phyloP scores from a whole-genome alignment of 192 early-diverging fungal species.

The Coemansia interrupta region DNA sequence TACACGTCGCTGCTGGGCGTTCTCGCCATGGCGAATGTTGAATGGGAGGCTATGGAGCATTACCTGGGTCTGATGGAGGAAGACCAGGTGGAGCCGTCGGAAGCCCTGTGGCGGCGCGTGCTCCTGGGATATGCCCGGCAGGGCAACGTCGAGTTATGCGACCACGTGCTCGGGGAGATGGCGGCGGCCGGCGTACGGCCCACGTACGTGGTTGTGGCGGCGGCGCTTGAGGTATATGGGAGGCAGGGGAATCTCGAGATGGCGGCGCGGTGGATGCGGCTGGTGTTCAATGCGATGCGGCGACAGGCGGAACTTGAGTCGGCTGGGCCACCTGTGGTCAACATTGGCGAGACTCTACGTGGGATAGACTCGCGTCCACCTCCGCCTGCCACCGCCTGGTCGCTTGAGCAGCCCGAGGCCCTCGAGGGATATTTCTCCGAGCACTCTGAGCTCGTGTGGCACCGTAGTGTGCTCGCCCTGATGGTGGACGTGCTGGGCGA shows the following conservation, averaged over 20 bases:
- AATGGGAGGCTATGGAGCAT: constrained; percentile 20
- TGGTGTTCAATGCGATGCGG: constrained; percentile 20
- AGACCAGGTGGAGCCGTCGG: constrained; percentile 23
- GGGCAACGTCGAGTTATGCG: constrained; percentile 29
- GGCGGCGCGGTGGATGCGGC: constrained; percentile 38
- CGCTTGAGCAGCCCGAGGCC: constrained; percentile 24
- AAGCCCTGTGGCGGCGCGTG: constrained; percentile 30
- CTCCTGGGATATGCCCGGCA: constrained; percentile 32
- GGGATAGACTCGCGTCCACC: constrained; percentile 1
- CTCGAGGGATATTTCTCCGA: constrained; percentile 29
- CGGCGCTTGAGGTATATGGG: constrained; percentile 37
- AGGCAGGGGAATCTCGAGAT: constrained; percentile 28
- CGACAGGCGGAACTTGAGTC: constrained; percentile 12
- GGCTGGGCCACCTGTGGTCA: constrained; percentile 11
- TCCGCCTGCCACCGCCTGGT: neutral
- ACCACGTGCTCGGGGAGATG: constrained; percentile 27
- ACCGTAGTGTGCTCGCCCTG: constrained; percentile 23
- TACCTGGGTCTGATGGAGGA: constrained; percentile 28
- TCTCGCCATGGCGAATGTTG: constrained; percentile 13
- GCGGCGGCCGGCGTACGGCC: constrained; percentile 8
- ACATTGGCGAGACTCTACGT: constrained; percentile 13
- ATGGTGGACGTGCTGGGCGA: constrained; percentile 30
- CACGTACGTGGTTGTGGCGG: constrained; percentile 19
- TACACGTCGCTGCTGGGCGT: constrained; percentile 37
- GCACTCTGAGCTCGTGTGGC: constrained; percentile 40